A percentile compares a stretch with the other conserved stretches of the same genome.
These are phyloP conservation scores for Heteromeles arbutifolia DNA, from an alignment of 306 rosid species.

Conservation along the genomic window DNA sequence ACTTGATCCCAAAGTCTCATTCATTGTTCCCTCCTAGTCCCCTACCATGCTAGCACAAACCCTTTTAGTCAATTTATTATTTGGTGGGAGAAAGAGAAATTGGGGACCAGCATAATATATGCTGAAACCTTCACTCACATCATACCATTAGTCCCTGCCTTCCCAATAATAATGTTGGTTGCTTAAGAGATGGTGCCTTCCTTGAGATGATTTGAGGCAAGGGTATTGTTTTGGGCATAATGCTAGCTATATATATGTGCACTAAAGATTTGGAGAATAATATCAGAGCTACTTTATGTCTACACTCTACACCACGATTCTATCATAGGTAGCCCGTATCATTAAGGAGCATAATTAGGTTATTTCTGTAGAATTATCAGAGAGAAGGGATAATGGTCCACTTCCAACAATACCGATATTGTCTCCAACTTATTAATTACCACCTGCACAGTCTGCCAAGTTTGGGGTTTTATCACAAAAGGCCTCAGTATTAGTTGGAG, in stretches of 20 bases:
- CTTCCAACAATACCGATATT: no score
- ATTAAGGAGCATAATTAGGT: neutral
- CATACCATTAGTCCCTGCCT: neutral
- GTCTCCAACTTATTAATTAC: no score
- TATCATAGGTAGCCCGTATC: constrained; percentile 11
- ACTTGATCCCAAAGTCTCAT: constrained; percentile 3
- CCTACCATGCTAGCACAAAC: constrained; percentile 15
- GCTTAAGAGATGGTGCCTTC: neutral
- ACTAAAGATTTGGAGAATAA: constrained; percentile 17
- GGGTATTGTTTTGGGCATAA: neutral
- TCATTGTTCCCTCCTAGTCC: constrained; percentile 11
- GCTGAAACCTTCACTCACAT: neutral
- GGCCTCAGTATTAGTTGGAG: no score
- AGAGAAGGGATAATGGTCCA: no score
- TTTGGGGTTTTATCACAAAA: no score
- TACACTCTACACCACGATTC: neutral
- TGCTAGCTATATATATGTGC: neutral
- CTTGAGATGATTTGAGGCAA: neutral
- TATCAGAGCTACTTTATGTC: neutral
- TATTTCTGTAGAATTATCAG: no score
- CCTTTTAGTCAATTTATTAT: constrained; percentile 8
- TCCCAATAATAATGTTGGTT: neutral
- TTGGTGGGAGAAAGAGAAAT: no score
- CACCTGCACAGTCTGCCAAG: no score
- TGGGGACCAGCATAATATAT: neutral